Conservation (phyloP, 306 rosid species). For the Prunus armeniaca region DNA sequence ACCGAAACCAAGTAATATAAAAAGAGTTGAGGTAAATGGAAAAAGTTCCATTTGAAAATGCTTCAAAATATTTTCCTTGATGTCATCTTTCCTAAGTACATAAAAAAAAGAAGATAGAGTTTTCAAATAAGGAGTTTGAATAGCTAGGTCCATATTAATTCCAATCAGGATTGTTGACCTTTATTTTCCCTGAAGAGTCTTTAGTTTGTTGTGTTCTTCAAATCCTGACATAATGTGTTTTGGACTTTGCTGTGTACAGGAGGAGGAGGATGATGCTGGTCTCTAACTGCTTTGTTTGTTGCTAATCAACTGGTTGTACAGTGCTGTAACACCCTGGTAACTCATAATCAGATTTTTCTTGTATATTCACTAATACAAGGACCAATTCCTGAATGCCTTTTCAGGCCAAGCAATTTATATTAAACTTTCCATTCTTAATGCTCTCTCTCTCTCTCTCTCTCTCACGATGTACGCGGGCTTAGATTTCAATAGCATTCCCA, state of each 20-base stretch:
- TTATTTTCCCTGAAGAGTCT: not conserved
- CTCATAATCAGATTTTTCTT: too few species aligned
- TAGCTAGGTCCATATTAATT: not conserved
- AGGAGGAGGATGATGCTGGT: constrained; percentile 41
- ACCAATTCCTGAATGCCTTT: too few species aligned
- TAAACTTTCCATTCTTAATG: too few species aligned
- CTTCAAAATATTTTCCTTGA: not conserved
- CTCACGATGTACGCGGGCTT: too few species aligned
- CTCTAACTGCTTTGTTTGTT: constrained; percentile 30
- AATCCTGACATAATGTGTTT: not conserved
- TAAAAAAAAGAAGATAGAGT: not conserved
- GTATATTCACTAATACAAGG: too few species aligned
- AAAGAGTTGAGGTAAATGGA: not conserved
- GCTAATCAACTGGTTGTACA: constrained; percentile 59
- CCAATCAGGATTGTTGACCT: not conserved
- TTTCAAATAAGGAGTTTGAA: not conserved
- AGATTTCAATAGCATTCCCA: too few species aligned
- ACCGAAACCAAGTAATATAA: not conserved
- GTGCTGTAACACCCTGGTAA: too few species aligned
- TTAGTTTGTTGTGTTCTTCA: not conserved
- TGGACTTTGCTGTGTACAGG: constrained; percentile 34
- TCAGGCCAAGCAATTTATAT: too few species aligned
- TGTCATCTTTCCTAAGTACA: not conserved
- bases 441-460: too few species aligned
- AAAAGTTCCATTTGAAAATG: not conserved